These are phyloP conservation scores for Miamiensis avidus DNA, from an alignment of 169 alveolate species.

Conservation along the genomic window DNA sequence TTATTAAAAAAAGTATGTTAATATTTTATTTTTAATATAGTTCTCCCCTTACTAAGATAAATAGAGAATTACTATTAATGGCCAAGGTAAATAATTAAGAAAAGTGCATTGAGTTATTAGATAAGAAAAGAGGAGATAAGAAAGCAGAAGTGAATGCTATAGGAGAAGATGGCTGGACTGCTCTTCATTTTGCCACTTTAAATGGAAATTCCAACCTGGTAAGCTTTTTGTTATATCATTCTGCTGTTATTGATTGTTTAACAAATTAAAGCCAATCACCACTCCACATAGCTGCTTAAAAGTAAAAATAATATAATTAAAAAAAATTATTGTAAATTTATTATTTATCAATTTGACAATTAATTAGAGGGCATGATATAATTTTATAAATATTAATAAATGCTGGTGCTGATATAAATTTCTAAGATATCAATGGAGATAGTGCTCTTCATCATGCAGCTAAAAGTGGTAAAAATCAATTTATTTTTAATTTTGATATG, in stretches of 20 bases:
- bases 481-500: not conserved
- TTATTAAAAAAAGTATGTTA: too few species aligned
- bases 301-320: not conserved
- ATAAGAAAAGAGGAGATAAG: slow-evolving; percentile 13
- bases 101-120: slow-evolving; percentile 5
- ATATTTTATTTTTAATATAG: too few species aligned
- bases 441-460: slow-evolving; percentile 58
- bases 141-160: slow-evolving; percentile 52
- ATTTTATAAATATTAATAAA: slow-evolving; percentile 27
- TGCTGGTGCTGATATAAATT: slow-evolving; percentile 54
- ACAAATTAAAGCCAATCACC: slow-evolving; percentile 33
- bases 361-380: slow-evolving; percentile 34
- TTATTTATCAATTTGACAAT: not conserved
- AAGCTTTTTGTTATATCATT: slow-evolving; percentile 19
- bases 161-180: slow-evolving; percentile 59
- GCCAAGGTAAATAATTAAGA: slow-evolving; percentile 8
- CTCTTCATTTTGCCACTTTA: slow-evolving; percentile 54
- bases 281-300: slow-evolving; percentile 20
- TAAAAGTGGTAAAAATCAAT: not conserved
- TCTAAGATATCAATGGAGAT: slow-evolving; percentile 34
- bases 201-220: slow-evolving; percentile 56
- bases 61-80: slow-evolving; percentile 4
- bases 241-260: slow-evolving; percentile 47
- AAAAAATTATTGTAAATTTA: not conserved
- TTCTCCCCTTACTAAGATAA: not conserved